Evolutionary conservation across 768 basidiomycete genomes (phyloP).

Genomic region (Lactarius hengduanensis): DNA sequence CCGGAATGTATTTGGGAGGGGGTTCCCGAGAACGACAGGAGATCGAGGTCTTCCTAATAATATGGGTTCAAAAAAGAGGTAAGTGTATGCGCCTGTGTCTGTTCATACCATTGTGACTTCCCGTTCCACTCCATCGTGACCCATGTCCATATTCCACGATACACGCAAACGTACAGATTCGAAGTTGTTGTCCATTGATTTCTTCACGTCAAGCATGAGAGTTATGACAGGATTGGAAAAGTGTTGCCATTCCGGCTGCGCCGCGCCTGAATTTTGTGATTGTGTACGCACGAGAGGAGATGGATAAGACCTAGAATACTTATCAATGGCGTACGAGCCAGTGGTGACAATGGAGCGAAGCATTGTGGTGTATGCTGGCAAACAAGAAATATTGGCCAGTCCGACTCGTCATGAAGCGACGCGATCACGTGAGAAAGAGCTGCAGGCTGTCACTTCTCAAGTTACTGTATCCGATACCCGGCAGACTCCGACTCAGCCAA

Average conservation of each 20-base stretch:
- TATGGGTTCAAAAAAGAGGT: conserved; percentile 8
- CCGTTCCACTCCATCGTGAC: conserved; percentile 42
- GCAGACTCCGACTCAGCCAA: neutral
- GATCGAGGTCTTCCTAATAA: conserved; percentile 71
- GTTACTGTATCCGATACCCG: neutral
- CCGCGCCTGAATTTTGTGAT: conserved; percentile 26
- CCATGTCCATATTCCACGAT: conserved; percentile 54
- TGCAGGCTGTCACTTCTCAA: neutral
- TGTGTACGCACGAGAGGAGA: conserved; percentile 19
- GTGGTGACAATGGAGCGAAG: conserved; percentile 59
- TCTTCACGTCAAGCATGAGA: conserved; percentile 60
- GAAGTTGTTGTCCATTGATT: conserved; percentile 44
- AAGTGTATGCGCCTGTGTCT: conserved; percentile 15
- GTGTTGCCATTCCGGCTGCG: conserved; percentile 69
- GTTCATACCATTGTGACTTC: conserved; percentile 66
- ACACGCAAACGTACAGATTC: conserved; percentile 66
- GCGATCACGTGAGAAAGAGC: conserved; percentile 15
- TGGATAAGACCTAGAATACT: conserved; percentile 70
- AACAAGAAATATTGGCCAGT: neutral
- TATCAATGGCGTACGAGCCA: conserved; percentile 53
- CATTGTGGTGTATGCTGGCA: conserved; percentile 28
- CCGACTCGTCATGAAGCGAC: neutral
- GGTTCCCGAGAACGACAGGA: conserved; percentile 59
- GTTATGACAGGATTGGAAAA: conserved; percentile 68
- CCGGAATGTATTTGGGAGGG: conserved; percentile 34